phyloP scores from a whole-genome alignment of 192 early-diverging fungal species.

The Piromyces sp. region DNA sequence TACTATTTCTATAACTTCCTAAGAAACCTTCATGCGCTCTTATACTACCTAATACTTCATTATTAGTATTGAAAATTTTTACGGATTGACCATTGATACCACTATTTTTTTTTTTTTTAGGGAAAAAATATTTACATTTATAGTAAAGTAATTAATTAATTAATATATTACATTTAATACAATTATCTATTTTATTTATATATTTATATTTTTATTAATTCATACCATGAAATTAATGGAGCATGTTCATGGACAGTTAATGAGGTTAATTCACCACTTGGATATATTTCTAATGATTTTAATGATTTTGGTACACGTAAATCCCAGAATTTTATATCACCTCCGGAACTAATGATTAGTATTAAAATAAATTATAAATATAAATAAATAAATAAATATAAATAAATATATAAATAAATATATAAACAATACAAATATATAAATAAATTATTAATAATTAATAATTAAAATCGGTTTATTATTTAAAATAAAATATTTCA shows the following conservation, averaged over 20 bases:
- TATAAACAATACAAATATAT: no score
- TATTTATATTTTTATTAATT: background rate
- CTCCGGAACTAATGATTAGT: conserved; percentile 7
- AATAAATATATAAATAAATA: no score
- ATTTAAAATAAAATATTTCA: no score
- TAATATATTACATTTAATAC: no score
- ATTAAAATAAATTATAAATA: no score
- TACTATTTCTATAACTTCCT: conserved; percentile 19
- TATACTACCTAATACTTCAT: background rate
- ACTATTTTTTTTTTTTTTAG: background rate
- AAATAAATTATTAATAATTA: no score
- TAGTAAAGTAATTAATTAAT: no score
- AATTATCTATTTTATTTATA: no score
- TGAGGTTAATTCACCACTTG: conserved; percentile 24
- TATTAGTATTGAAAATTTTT: background rate
- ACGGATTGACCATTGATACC: background rate
- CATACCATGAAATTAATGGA: conserved; percentile 36
- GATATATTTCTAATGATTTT: conserved; percentile 17
- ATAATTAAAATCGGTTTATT: no score
- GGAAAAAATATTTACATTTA: no score
- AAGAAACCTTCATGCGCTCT: conserved; percentile 20
- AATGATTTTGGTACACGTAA: conserved; percentile 22
- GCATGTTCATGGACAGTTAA: conserved; percentile 42
- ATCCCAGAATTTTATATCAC: conserved; percentile 46
- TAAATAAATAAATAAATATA: no score